These are phyloP conservation scores for Colletotrichum limetticola DNA, from an alignment of 2,329 filamentous ascomycete species.

Conservation along the genomic window DNA sequence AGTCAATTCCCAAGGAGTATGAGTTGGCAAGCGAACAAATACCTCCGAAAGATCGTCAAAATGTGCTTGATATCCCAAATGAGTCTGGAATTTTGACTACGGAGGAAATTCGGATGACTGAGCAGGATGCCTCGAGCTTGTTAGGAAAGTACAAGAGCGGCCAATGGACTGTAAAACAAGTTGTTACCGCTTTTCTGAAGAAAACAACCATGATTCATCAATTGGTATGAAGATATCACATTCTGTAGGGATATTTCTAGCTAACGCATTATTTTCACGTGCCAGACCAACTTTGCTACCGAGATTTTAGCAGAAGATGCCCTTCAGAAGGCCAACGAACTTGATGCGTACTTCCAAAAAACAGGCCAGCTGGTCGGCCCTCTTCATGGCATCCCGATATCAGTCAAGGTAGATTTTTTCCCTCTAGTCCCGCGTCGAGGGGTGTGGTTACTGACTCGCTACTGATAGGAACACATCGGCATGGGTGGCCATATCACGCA, in stretches of 20 bases:
- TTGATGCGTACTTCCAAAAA: slow-evolving; percentile 59
- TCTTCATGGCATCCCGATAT: slow-evolving; percentile 72
- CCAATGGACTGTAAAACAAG: slow-evolving; percentile 43
- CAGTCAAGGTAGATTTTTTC: slow-evolving; percentile 78
- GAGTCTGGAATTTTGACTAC: slow-evolving; percentile 67
- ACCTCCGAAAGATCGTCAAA: slow-evolving; percentile 61
- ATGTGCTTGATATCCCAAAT: slow-evolving; percentile 66
- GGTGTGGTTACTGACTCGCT: background rate
- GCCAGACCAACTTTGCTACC: slow-evolving; percentile 58
- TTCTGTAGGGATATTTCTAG: background rate
- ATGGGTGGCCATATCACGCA: slow-evolving; percentile 65
- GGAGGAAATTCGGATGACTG: slow-evolving; percentile 52
- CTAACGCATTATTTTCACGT: background rate
- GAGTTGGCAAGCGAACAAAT: slow-evolving; percentile 62
- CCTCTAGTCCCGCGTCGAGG: no score
- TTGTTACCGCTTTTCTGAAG: slow-evolving; percentile 40
- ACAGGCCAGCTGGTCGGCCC: slow-evolving; percentile 65
- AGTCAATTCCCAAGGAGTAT: slow-evolving; percentile 68
- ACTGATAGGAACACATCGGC: slow-evolving; percentile 6
- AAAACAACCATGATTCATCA: slow-evolving; percentile 16
- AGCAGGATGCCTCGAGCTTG: slow-evolving; percentile 39
- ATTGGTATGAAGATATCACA: background rate
- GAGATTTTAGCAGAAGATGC: slow-evolving; percentile 66
- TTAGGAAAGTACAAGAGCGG: background rate
- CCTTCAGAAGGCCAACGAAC: slow-evolving; percentile 55